Base-by-base conservation (phyloP, 208 protist species). In the Porcisia hertigi region DNA sequence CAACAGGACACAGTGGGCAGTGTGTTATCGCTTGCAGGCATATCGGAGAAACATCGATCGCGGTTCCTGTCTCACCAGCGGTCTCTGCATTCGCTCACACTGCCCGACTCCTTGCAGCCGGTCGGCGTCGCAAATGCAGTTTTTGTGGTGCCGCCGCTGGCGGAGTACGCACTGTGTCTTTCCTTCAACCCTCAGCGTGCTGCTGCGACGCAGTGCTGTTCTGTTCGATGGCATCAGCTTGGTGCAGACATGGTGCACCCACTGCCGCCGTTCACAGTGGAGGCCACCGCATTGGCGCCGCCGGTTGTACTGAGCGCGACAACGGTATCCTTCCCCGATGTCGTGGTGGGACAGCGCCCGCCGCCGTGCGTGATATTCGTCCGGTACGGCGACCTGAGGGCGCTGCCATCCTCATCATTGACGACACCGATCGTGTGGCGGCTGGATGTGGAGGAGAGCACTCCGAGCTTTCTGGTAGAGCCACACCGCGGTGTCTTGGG, bases 221-320 rank as follows among this genome's bases (percentile, higher is more conserved):
- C 89, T 57, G 86, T 92, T 47, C 73, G 73, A 5, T 94, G 89
- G 92, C 75, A 80, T 25, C 92, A 94, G 71, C 67, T 96, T 59
- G 92, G 92, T n/a, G 83, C 88, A 3, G 87, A 91, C 72, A 88
- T 90, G 64, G 62, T 82, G 34, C 86, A 96, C 71, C 86, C 84
- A 43, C 84, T 96, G 53, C 84, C 85, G 52, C 89, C 89, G 16
- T 86, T 96, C 49, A 84, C 85, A 45, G 74, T 96, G 66, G 60
- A 74, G 62, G 86, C 81, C 45, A 71, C 71, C 11, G 78, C 86
- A 36, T 62, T 91, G 59, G 39, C 58, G 11, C 86, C 92, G 23
- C 69, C 69, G 9, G 76, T 94, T 41, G 41, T 49, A 11, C 66
- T 96, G 8, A 84, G 81, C 62, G 81, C 58, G 41, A 55, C 76